Evolutionary conservation across 306 rosid species (phyloP).

Genomic region (Rubus parviflorus): DNA sequence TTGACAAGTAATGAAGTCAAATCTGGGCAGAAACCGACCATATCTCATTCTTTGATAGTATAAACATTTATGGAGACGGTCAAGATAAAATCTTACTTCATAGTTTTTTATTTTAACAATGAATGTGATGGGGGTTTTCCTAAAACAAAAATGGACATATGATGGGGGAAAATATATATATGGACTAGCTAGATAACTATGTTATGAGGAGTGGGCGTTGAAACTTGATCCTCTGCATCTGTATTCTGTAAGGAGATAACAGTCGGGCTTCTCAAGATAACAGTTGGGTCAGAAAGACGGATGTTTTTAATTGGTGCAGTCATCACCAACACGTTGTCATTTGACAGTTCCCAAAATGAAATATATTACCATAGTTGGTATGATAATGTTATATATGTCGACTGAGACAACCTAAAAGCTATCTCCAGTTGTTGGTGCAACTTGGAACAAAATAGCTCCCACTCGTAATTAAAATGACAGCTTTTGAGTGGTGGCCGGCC

Average conservation of each 20-base stretch:
- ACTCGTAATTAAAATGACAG: background rate
- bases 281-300: background rate
- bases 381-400: background rate
- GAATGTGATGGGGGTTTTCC: too few species aligned
- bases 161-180: background rate
- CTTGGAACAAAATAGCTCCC: background rate
- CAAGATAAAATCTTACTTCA: too few species aligned
- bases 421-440: background rate
- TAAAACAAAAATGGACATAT: too few species aligned
- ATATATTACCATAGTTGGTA: background rate
- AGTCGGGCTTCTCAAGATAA: background rate
- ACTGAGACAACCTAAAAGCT: background rate
- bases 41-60: too few species aligned
- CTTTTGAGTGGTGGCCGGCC: background rate
- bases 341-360: background rate
- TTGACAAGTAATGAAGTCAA: too few species aligned
- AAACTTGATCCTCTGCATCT: background rate
- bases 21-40: too few species aligned
- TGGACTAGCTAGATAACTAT: background rate
- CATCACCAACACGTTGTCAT: background rate
- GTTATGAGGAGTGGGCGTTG: background rate
- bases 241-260: background rate
- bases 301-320: background rate
- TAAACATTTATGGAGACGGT: too few species aligned
- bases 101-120: too few species aligned